Conservation (phyloP, 306 rosid genomes). For the Vigna hirtella region DNA sequence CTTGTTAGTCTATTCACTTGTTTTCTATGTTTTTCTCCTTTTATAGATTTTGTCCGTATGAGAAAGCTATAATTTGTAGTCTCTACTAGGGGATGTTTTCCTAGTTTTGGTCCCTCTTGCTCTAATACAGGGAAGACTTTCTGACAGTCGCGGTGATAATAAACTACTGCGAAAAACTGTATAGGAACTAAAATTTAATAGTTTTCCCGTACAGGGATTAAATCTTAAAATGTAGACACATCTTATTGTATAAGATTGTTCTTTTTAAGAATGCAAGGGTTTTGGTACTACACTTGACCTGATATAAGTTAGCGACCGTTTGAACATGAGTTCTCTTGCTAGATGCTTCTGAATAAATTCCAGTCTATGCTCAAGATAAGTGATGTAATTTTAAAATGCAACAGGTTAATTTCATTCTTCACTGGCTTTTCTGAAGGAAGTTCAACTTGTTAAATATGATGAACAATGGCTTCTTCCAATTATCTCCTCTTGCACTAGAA, state of each 20-base stretch:
- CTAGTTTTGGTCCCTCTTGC: too few relatives aligned
- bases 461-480: constrained; percentile 45
- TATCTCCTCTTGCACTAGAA: constrained; percentile 52
- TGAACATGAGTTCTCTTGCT: constrained; percentile 16
- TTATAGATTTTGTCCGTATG: background rate
- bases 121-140: too few relatives aligned
- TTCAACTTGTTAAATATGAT: constrained; percentile 55
- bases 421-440: constrained; percentile 53
- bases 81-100: too few relatives aligned
- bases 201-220: background rate
- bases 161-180: too few relatives aligned
- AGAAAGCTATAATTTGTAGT: background rate
- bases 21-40: too few relatives aligned
- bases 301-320: constrained; percentile 2
- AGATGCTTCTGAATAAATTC: constrained; percentile 36
- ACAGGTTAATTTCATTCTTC: constrained; percentile 53
- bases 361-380: constrained; percentile 39
- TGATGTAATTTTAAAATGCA: constrained; percentile 49
- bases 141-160: too few relatives aligned
- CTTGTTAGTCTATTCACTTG: background rate
- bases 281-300: constrained; percentile 3
- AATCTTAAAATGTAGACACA: background rate
- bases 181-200: background rate
- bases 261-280: background rate
- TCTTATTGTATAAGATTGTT: background rate